These are phyloP conservation scores for Trypanosoma avium DNA, from an alignment of 208 protist genomes.

Conservation along the genomic window DNA sequence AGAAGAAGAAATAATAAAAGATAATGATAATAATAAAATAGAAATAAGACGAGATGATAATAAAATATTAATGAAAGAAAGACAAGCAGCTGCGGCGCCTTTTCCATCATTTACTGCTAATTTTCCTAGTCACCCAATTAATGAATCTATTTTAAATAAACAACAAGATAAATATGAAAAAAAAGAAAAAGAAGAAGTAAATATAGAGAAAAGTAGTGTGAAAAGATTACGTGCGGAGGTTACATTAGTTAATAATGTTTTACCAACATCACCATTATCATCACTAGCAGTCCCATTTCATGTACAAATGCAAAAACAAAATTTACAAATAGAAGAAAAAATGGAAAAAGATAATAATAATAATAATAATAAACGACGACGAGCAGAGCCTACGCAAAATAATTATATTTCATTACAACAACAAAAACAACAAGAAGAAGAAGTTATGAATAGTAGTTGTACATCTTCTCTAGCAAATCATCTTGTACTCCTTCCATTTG, in stretches of 20 bases:
- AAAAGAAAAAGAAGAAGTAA: too few species aligned
- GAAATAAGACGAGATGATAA: neutral
- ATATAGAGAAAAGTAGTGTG: too few species aligned
- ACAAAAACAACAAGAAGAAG: neutral
- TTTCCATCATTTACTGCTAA: too few species aligned
- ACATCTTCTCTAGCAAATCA: slow-evolving; percentile 2
- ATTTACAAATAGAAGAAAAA: neutral
- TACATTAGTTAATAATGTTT: too few species aligned
- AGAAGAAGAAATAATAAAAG: neutral
- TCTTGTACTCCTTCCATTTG: slow-evolving; percentile 13
- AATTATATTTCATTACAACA: neutral
- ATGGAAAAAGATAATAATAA: neutral
- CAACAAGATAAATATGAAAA: too few species aligned
- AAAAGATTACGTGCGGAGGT: too few species aligned
- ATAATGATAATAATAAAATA: neutral
- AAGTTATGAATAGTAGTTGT: neutral
- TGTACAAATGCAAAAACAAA: neutral
- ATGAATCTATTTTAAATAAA: too few species aligned
- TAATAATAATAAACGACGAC: neutral
- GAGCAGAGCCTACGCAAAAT: neutral
- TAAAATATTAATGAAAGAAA: too few species aligned
- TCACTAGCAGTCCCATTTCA: too few species aligned
- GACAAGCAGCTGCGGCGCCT: too few species aligned
- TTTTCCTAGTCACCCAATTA: too few species aligned
- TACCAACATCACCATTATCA: too few species aligned